Evolutionary conservation across 805 yeast genomes (phyloP), one percentile per base, ranked within the genome.

Genomic region (Saccharomycopsis fodiens): DNA sequence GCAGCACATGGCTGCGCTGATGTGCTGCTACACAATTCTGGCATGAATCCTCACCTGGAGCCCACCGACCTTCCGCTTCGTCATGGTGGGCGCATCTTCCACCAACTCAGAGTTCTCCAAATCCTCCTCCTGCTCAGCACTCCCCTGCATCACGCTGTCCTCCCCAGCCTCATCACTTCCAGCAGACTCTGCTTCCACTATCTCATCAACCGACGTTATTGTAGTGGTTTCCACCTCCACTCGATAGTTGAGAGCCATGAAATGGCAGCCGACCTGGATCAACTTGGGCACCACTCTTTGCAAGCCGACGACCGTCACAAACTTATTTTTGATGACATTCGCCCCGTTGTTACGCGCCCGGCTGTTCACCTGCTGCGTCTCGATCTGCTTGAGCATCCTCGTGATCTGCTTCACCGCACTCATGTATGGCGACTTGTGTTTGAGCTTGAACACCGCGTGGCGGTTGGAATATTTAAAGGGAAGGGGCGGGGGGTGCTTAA

Each of bases 121-220:
- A 19, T 15, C 46, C 23, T 40, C 46, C 13, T 45, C 42, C 8
- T 42, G 40, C 15, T n/a, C n/a, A n/a, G n/a, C n/a, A n/a, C n/a
- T 7, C 29, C 29, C 10, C 29, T 25, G 29, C 29, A 25, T 25
- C 29, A 25, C 30, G 17, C 12, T 15, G n/a, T 6, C 8, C 23
- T 20, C 25, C 23, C 32, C 27, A 10, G 10, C 42, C 7, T 15
- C 42, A 27, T 36, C 35, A 37, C n/a, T 2, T 12, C 41, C 22
- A 12, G 12, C 21, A 23, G n/a, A 17, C 10, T 59, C 59, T 2
- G 54, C 54, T 7, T 34, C 48, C 38, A 56, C 53, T 39, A 79
- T 68, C 60, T 86, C 95, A 61, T 88, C 96, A 21, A 85, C 57
- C 0, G 87, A 88, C 21, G 74, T 73, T 0, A 82, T 70, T 3